These are phyloP conservation scores for Ampelocalamus luodianensis DNA, from an alignment of 176 grass and related monocot genomes.

Conservation along the genomic window DNA sequence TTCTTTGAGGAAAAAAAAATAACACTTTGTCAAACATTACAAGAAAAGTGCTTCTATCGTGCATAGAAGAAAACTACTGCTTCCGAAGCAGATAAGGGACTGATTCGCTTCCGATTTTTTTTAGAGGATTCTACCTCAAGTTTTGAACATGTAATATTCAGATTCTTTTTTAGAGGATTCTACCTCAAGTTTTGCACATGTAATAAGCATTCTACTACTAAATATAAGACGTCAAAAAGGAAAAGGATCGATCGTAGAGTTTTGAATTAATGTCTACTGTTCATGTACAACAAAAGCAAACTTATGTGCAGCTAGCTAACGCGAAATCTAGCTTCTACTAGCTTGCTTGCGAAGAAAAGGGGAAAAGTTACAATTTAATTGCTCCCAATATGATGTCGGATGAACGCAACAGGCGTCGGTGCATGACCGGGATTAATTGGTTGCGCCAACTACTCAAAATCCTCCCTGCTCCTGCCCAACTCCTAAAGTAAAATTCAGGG, in stretches of 20 bases:
- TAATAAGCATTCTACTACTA: neutral
- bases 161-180: neutral
- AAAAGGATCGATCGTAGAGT: neutral
- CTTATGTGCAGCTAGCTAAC: neutral
- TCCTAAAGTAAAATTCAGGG: conserved; percentile 27
- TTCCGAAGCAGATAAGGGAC: neutral
- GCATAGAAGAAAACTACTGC: conserved; percentile 20
- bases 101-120: neutral
- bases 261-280: conserved; percentile 17
- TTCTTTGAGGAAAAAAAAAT: neutral
- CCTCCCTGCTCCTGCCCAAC: conserved; percentile 22
- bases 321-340: conserved; percentile 17
- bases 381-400: conserved; percentile 22
- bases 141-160: neutral
- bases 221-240: neutral
- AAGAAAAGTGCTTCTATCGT: neutral
- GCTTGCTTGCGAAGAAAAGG: conserved; percentile 47
- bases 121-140: neutral
- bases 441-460: conserved; percentile 41
- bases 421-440: conserved; percentile 31
- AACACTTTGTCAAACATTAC: neutral
- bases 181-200: conserved; percentile 1
- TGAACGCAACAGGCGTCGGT: conserved; percentile 28
- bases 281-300: conserved; percentile 29
- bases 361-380: conserved; percentile 43